These are phyloP conservation scores for Diaporthe destruens DNA, from an alignment of 2,329 filamentous ascomycete genomes.

Conservation along the genomic window DNA sequence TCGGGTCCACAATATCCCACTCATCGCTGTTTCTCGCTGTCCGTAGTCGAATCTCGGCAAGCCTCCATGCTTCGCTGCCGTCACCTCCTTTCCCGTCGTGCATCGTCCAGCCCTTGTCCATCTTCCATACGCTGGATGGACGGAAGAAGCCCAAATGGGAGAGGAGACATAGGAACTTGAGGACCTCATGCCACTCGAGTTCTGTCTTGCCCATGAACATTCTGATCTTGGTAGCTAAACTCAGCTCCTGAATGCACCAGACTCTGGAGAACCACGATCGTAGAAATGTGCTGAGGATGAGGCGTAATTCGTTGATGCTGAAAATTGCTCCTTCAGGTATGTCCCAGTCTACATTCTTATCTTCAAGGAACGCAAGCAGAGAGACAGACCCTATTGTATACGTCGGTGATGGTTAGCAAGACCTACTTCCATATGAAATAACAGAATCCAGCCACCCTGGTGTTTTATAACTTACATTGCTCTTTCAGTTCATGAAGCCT, in stretches of 20 bases:
- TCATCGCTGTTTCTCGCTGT: slow-evolving; percentile 13
- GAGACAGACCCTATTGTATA: slow-evolving; percentile 1
- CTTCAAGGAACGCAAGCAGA: slow-evolving; percentile 3
- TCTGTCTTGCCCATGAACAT: slow-evolving; percentile 33
- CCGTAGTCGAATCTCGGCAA: slow-evolving; percentile 28
- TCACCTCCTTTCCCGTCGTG: slow-evolving; percentile 30
- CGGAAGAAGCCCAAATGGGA: slow-evolving; percentile 32
- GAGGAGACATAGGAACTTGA: slow-evolving; percentile 25
- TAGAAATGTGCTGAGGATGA: slow-evolving; percentile 26
- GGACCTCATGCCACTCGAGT: slow-evolving; percentile 32
- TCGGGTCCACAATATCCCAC: slow-evolving; percentile 27
- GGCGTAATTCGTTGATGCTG: slow-evolving; percentile 27
- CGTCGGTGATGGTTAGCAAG: neutral
- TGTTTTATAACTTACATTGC: slow-evolving; percentile 8
- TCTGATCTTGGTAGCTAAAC: slow-evolving; percentile 25
- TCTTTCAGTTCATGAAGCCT: slow-evolving; percentile 16
- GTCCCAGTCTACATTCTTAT: neutral
- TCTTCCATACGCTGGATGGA: slow-evolving; percentile 25
- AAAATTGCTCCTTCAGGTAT: slow-evolving; percentile 10
- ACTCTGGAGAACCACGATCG: slow-evolving; percentile 30
- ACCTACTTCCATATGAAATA: fast-evolving
- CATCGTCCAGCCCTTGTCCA: slow-evolving; percentile 28
- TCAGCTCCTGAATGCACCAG: slow-evolving; percentile 28
- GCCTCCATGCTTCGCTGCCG: slow-evolving; percentile 34
- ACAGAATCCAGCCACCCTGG: neutral